Evolutionary conservation across 768 basidiomycete species (phyloP).

Genomic region (Podaxis pistillaris): DNA sequence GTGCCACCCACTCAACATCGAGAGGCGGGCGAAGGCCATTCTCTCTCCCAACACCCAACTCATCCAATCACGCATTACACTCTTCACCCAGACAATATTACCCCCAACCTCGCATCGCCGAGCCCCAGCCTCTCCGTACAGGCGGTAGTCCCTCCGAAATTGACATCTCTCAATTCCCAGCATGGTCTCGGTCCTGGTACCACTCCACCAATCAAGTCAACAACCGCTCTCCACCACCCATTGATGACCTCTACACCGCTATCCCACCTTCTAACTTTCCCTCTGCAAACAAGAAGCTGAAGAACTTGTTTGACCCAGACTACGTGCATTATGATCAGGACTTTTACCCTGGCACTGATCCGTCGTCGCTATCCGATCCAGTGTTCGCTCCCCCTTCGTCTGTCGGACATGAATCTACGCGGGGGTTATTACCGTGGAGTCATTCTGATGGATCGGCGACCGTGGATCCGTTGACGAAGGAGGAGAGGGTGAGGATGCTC

Average conservation of each 20-base stretch:
- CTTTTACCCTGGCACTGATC: conserved; percentile 27
- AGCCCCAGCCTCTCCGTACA: conserved; percentile 7
- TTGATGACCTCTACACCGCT: conserved; percentile 24
- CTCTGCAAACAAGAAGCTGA: conserved; percentile 21
- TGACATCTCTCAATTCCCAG: conserved; percentile 61
- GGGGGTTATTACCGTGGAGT: conserved; percentile 40
- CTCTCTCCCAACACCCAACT: conserved; percentile 40
- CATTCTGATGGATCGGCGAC: conserved; percentile 33
- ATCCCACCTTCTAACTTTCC: conserved; percentile 30
- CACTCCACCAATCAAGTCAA: conserved; percentile 22
- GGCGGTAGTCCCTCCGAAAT: conserved; percentile 36
- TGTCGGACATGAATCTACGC: conserved; percentile 38
- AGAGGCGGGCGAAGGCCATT: conserved; percentile 38
- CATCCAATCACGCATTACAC: conserved; percentile 27
- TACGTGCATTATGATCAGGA: conserved; percentile 25
- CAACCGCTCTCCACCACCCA: conserved; percentile 17
- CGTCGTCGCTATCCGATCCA: conserved; percentile 29
- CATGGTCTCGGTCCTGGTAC: conserved; percentile 67
- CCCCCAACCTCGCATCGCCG: conserved; percentile 18
- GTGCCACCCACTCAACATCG: conserved; percentile 22
- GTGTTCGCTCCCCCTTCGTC: conserved; percentile 31
- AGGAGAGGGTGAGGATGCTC: conserved; percentile 70
- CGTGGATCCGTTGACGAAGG: conserved; percentile 53
- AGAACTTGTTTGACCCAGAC: conserved; percentile 20
- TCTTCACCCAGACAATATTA: conserved; percentile 21